Evolutionary conservation across 2,329 filamentous ascomycete species (phyloP), one percentile per base, ranked within the genome.

Genomic region (Cordyceps tenuipes): DNA sequence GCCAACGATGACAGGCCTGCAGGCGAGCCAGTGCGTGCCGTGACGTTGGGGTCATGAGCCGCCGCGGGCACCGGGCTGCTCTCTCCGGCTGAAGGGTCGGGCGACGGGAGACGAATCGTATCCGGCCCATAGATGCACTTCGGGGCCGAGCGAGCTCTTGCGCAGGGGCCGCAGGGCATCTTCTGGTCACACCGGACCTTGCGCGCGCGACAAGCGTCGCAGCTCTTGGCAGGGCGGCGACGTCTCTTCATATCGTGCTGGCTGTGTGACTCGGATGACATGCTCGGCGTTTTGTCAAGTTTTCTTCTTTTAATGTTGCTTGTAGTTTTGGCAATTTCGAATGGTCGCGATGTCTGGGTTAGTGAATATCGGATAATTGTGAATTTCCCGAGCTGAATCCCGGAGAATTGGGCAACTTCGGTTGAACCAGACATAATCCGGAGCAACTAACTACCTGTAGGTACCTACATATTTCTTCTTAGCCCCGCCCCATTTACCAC

Each of bases 201-300:
- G 50, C 58, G 58, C 26, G 50, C 52, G 21, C 58, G 51, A 36
- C 58, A 60, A 26, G 50, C 49, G 23, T 55, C 39, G 21, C 58
- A 60, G 51, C 58, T 61, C 47, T 61, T 61, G 51, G 59, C 59
- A 9, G 59, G 59, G 31, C 59, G 51, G n/a, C 59, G 51, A 15
- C 59, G 59, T 5, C 52, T 19, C 29, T 57, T 61, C 15, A 58
- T 23, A 21, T 10, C n/a, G 39, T 50, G 47, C 21, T 43, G 39
- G 31, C 8, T 3, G 31, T 8, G 31, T 12, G 31, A 12, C 5
- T 34, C 31, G 31, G 31, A 8, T 8, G 31, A 34, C 31, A 34
- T 34, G 7, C 31, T 34, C 31, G 31, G 10, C 8, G 31, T 12
- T 34, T 12, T 34, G 31, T 34, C 23, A 23, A 23, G 10, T 34